These are phyloP conservation scores for Selaginella tamariscina DNA, from an alignment of 75 land plant genomes.

Conservation along the genomic window DNA sequence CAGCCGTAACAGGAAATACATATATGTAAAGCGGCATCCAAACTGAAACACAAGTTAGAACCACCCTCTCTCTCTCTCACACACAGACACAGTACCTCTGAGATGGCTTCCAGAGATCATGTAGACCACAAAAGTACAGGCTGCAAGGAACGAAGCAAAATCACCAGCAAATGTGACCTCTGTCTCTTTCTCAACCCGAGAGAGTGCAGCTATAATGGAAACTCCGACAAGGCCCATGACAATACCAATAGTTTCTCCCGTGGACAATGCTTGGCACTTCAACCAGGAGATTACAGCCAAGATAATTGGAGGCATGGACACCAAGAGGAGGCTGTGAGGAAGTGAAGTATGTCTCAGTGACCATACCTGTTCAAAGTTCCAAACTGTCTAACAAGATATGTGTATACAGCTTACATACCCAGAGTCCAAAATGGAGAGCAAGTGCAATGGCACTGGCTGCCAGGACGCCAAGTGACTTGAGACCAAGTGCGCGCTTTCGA, in stretches of 20 bases:
- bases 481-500: conserved; percentile 4
- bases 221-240: conserved; percentile 20
- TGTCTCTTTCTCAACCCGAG: conserved; percentile 19
- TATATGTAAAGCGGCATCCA: conserved; percentile 29
- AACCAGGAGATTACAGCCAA: conserved; percentile 16
- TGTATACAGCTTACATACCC: conserved; percentile 14
- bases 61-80: not conserved
- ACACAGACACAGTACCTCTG: conserved; percentile 12
- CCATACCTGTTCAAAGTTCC: conserved; percentile 19
- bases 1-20: conserved; percentile 26
- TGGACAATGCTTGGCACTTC: conserved; percentile 16
- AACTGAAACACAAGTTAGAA: conserved; percentile 6
- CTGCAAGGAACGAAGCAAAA: conserved; percentile 18
- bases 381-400: not conserved
- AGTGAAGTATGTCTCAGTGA: conserved; percentile 22
- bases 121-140: conserved; percentile 20
- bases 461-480: conserved; percentile 6
- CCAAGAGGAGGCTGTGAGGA: conserved; percentile 21
- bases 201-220: conserved; percentile 17
- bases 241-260: conserved; percentile 16
- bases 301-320: conserved; percentile 21
- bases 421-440: conserved; percentile 27
- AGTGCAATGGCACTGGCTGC: conserved; percentile 16
- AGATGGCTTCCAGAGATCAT: conserved; percentile 19
- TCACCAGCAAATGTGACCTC: conserved; percentile 23